Base-by-base conservation (phyloP, 2,329 filamentous ascomycete genomes). In the Colletotrichum sojae region DNA sequence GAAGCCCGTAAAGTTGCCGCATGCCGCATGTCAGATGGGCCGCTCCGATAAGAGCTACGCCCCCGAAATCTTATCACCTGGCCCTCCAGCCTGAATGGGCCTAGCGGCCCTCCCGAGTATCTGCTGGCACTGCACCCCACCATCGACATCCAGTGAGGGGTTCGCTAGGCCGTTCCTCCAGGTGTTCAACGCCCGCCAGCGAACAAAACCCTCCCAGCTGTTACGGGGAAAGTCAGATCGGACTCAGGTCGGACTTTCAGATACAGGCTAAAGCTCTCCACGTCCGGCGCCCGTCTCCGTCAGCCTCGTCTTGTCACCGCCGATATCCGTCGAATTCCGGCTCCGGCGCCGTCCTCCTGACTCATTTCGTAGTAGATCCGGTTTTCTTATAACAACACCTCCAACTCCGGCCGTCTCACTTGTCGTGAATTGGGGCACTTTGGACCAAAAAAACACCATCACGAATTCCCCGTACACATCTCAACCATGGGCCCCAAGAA, bases 401-500 rank as follows among this genome's bases (percentile, higher is more conserved):
- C 52, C 15, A 4, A 22, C 48, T 51, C 49, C 3, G 22, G 22
- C 46, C 16, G 1, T 36, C 31, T 57, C 22, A 39, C 18, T 40
- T n/a, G 60, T 58, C 36, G 25, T 12, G 40, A 6, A 22, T 22
- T 40, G 12, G 46, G 36, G 27, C 40, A 43, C 66, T 66, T 31
- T 45, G 43, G 49, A 60, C 54, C 54, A 59, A 45, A 25, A 27
- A 9, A 18, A 18, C 15, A 22, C 18, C 15, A 15, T 56, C 51
- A 9, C 36, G 4, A 36, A 36, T 36, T 39, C 53, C 20, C 25
- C 20, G 22, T 13, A 51, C 45, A 48, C 39, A 58, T 22, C 43
- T 16, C 20, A 55, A 74, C 54, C 65, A 93, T 93, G 91, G 85
- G 89, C 63, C 87, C 90, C 31, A 90, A 89, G 74, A 90, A 88